Percentiles rank a stretch among this genome's conserved stretches.
phyloP scores from a whole-genome alignment of 768 basidiomycete genomes.

The Suillus cothurnatus region DNA sequence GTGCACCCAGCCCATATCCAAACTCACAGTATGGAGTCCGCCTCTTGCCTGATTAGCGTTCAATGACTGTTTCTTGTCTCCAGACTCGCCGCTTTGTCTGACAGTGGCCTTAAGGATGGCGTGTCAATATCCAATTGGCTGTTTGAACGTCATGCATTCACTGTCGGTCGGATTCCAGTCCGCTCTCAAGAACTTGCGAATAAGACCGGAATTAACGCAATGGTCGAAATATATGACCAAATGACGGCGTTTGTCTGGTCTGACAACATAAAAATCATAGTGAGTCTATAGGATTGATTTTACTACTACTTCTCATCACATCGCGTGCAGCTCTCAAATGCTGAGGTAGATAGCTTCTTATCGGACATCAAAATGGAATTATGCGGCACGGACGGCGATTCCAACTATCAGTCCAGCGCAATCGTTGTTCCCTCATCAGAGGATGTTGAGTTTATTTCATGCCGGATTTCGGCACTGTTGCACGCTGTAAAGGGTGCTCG shows the following conservation, averaged over 20 bases:
- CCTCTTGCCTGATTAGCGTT: background rate
- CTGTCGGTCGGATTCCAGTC: background rate
- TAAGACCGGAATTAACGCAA: background rate
- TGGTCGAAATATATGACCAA: background rate
- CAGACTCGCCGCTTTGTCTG: background rate
- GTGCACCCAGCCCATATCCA: background rate
- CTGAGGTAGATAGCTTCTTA: background rate
- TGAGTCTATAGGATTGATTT: background rate
- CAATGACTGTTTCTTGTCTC: background rate
- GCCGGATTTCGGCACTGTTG: background rate
- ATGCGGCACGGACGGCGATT: background rate
- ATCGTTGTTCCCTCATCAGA: background rate
- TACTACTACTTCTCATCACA: background rate
- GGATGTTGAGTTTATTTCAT: background rate
- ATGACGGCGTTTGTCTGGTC: slow-evolving; percentile 8
- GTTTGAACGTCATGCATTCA: slow-evolving; percentile 2
- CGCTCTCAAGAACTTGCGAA: too few species aligned
- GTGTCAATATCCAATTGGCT: slow-evolving; percentile 2
- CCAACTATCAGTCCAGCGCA: too few species aligned
- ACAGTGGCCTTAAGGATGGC: background rate
- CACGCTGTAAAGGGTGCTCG: background rate
- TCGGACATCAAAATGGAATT: background rate
- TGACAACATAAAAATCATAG: background rate
- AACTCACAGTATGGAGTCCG: background rate
- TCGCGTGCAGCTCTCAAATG: background rate